Percentiles rank a stretch among this genome's conserved stretches.
These are phyloP conservation scores for Sistotremastrum niveocremeum DNA, from an alignment of 768 basidiomycete genomes.

Conservation along the genomic window DNA sequence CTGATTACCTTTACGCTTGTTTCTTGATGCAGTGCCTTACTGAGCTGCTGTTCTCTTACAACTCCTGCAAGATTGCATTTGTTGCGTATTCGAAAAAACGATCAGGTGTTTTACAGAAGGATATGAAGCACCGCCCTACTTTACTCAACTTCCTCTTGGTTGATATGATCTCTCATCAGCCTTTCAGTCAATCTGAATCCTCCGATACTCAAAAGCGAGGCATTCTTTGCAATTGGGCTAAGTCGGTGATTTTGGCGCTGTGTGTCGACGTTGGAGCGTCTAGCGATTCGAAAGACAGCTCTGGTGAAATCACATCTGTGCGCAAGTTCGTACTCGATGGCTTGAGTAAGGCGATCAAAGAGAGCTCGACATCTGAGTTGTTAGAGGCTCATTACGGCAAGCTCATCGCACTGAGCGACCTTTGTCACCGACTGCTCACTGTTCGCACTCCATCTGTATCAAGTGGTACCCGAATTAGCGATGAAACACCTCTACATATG, in stretches of 20 bases:
- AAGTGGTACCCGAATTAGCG: conserved; percentile 33
- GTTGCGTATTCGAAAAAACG: conserved; percentile 54
- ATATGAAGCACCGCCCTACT: conserved; percentile 45
- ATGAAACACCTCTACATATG: conserved; percentile 77
- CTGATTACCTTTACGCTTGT: conserved; percentile 43
- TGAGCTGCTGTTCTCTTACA: conserved; percentile 88
- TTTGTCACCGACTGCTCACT: conserved; percentile 78
- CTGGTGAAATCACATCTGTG: conserved; percentile 71
- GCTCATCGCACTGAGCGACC: conserved; percentile 71
- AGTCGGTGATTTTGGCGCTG: conserved; percentile 84
- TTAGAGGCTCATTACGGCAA: conserved; percentile 77
- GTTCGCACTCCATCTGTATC: conserved; percentile 42
- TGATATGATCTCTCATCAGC: conserved; percentile 67
- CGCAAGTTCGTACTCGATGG: conserved; percentile 87
- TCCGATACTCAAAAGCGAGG: conserved; percentile 41
- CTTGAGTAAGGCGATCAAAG: conserved; percentile 77
- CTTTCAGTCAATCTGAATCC: conserved; percentile 15
- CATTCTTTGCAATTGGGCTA: conserved; percentile 70
- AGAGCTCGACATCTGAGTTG: conserved; percentile 42
- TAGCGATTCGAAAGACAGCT: conserved; percentile 62
- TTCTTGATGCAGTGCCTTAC: conserved; percentile 88
- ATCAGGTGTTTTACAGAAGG: conserved; percentile 47
- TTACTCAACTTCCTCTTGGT: conserved; percentile 72
- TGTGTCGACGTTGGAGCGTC: conserved; percentile 69
- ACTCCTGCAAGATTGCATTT: conserved; percentile 80